Conservation (phyloP, 2,329 filamentous ascomycete genomes). For the Aspergillus flavus region DNA sequence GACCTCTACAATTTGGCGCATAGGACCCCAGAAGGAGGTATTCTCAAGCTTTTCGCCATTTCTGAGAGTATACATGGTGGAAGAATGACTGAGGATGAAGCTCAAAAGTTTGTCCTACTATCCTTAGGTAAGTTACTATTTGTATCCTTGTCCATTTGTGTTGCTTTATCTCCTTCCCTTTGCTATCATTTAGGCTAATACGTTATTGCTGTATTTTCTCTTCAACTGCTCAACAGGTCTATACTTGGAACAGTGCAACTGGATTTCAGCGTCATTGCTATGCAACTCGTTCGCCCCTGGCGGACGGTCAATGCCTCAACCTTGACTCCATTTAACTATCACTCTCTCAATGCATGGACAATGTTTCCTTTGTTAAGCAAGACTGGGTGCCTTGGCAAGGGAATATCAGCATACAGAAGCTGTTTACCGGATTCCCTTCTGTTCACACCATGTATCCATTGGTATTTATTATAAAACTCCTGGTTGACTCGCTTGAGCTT, state of each 20-base stretch:
- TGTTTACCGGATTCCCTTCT: not conserved
- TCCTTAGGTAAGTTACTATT: not conserved
- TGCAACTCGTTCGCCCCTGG: too few species aligned
- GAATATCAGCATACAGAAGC: not conserved
- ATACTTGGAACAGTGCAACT: too few species aligned
- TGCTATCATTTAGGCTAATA: not conserved
- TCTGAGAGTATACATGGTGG: not conserved
- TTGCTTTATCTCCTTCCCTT: not conserved
- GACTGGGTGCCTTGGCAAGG: too few species aligned
- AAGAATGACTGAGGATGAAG: not conserved
- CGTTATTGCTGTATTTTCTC: not conserved
- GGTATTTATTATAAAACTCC: not conserved
- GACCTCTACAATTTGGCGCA: too few species aligned
- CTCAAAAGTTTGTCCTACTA: too few species aligned
- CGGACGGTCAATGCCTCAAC: too few species aligned
- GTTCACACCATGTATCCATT: rapidly evolving
- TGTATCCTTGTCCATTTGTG: not conserved
- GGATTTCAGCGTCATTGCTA: too few species aligned
- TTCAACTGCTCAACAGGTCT: too few species aligned
- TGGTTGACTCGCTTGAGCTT: not conserved
- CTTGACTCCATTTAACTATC: not conserved
- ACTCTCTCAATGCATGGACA: not conserved
- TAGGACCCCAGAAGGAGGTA: too few species aligned
- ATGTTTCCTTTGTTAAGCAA: not conserved
- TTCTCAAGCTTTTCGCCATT: not conserved